These are phyloP conservation scores for Colletotrichum euphorbiae DNA, from an alignment of 2,329 filamentous ascomycete species.

Conservation along the genomic window DNA sequence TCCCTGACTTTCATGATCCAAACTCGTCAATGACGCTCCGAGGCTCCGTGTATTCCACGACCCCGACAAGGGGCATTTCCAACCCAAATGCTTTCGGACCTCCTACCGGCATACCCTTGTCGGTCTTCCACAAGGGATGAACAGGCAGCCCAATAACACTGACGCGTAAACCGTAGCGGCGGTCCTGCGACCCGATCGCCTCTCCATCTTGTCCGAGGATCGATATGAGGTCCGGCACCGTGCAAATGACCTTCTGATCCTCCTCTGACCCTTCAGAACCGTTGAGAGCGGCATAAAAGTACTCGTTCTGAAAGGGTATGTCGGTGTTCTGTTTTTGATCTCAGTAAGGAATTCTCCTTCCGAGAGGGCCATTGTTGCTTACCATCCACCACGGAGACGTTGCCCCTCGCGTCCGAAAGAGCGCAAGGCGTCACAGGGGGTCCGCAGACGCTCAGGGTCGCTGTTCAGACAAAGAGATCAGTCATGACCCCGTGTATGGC, in stretches of 20 bases:
- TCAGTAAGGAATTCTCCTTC: neutral
- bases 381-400: conserved; percentile 45
- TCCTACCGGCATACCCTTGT: conserved; percentile 49
- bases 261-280: conserved; percentile 47
- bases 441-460: conserved; percentile 53
- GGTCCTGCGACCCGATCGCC: conserved; percentile 61
- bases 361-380: neutral
- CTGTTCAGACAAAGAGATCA: conserved; percentile 38
- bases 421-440: conserved; percentile 51
- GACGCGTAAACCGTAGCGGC: conserved; percentile 63
- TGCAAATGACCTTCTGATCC: conserved; percentile 49
- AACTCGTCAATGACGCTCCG: conserved; percentile 11
- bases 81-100: conserved; percentile 50
- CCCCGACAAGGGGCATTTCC: conserved; percentile 43
- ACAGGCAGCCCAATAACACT: conserved; percentile 62
- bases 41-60: conserved; percentile 14
- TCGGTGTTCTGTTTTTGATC: conserved; percentile 46
- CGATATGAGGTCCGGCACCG: conserved; percentile 52
- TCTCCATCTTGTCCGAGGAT: conserved; percentile 58
- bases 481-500: conserved; percentile 46
- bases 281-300: conserved; percentile 51
- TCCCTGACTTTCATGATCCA: neutral
- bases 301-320: conserved; percentile 58
- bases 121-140: conserved; percentile 61
- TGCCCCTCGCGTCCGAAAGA: conserved; percentile 45